Evolutionary conservation across 768 basidiomycete genomes (phyloP), one percentile per base, ranked within the genome.

Genomic region (Tylopilus intermedius): DNA sequence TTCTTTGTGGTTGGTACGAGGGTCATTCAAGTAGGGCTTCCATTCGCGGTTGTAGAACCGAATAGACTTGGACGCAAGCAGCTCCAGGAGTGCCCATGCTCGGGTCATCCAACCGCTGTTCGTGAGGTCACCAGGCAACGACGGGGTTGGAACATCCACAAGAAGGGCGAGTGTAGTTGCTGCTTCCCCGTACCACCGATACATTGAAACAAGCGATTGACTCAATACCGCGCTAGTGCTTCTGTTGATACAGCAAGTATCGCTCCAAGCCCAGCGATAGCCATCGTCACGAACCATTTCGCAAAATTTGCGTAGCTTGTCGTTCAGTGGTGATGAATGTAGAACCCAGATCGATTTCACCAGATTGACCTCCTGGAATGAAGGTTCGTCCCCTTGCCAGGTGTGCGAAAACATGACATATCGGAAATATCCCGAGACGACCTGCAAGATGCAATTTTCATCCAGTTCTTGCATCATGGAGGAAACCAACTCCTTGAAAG

Each of bases 361-460:
- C 30, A 21, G 18, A 11, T 32, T 45, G 10, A 40, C 39, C 21
- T 40, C 39, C 22, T 40, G 18, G 37, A 37, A 37, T 7, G 37
- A 37, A 37, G 37, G 37, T n/a, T 37, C 37, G 14, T 37, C 15
- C 37, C 18, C 58, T 42, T 58, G 48, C 55, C 55, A 58, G 10
- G 21, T 39, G 37, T 58, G 58, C 6, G 58, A 58, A 49, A 58
- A 53, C 51, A 47, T 57, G 40, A 53, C 45, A 22, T 58, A 58
- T 46, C 37, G 55, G 22, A 58, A 58, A 24, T 57, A 58, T 44
- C 39, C 18, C 5, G n/a, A 6, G 30, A 45, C 7, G 10, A 33
- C 44, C 13, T 8, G 29, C 7, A 21, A 4, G 30, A 45, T 45
- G 10, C 18, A 30, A 7, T 11, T 8, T 21, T 45, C 18, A 13